These are phyloP conservation scores for Geoglossum glabrum DNA, from an alignment of 495 filamentous ascomycete genomes.

Conservation along the genomic window DNA sequence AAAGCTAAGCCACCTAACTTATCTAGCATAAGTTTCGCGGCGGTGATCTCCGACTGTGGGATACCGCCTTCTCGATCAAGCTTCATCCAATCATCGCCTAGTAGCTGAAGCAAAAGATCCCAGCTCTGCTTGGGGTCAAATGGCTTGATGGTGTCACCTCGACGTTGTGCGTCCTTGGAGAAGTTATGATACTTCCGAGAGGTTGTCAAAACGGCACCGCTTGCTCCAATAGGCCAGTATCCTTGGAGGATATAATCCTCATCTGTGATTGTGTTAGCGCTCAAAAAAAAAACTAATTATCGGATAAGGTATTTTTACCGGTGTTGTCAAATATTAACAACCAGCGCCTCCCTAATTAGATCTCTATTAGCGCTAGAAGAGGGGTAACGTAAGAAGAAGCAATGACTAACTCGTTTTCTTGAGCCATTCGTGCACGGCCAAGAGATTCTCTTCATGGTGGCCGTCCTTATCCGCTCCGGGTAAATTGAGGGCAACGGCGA, in stretches of 20 bases:
- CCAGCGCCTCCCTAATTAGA: slow-evolving; percentile 7
- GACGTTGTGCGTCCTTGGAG: background rate
- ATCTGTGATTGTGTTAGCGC: background rate
- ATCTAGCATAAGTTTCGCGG: background rate
- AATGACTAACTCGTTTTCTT: slow-evolving; percentile 8
- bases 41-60: background rate
- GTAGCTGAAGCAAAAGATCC: background rate
- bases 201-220: slow-evolving; percentile 2
- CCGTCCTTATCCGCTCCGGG: slow-evolving; percentile 8
- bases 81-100: background rate
- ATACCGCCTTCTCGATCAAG: background rate
- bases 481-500: slow-evolving; percentile 10
- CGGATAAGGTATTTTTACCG: background rate
- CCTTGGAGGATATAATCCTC: background rate
- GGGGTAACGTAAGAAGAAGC: background rate
- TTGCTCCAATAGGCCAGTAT: background rate
- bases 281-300: background rate
- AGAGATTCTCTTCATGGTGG: slow-evolving; percentile 11
- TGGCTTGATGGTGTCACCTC: background rate
- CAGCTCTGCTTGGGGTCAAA: background rate
- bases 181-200: slow-evolving; percentile 8
- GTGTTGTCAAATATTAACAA: slow-evolving; percentile 13
- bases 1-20: background rate
- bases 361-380: background rate
- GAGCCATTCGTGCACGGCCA: slow-evolving; percentile 9